Evolutionary conservation across 108 stramenopile genomes (phyloP).

Genomic region (Cyclostephanos tholiformis): DNA sequence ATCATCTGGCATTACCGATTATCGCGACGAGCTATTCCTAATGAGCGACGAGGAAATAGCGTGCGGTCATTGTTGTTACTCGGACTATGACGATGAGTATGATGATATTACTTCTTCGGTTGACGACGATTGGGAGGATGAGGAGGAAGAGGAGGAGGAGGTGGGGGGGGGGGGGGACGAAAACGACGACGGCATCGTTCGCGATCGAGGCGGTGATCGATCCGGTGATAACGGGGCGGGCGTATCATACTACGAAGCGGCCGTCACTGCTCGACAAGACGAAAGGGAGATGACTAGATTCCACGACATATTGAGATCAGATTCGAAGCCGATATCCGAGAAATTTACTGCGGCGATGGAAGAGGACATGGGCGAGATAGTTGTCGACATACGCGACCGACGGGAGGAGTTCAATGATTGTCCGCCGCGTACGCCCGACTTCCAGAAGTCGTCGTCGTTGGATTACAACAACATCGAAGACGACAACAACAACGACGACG

Average conservation of each 20-base stretch:
- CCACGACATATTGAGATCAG: background rate
- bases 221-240: background rate
- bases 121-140: constrained; percentile 28
- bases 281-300: background rate
- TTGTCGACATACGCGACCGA: background rate
- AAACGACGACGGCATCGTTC: too few species aligned
- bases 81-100: constrained; percentile 23
- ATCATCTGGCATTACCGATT: constrained; percentile 52
- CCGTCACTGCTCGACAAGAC: background rate
- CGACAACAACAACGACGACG: too few species aligned
- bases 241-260: background rate
- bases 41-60: constrained; percentile 77
- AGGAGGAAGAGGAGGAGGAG: background rate
- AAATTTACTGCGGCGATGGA: background rate
- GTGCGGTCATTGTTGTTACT: constrained; percentile 47
- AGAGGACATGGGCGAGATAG: background rate
- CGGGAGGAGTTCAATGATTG: background rate
- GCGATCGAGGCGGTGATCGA: too few species aligned
- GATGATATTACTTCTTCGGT: too few species aligned
- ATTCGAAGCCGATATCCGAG: background rate
- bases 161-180: too few species aligned
- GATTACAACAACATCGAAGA: too few species aligned
- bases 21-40: constrained; percentile 83
- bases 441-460: too few species aligned
- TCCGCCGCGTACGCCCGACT: background rate